Conservation (phyloP, 2,329 filamentous ascomycete species). For the Fusarium keratoplasticum region DNA sequence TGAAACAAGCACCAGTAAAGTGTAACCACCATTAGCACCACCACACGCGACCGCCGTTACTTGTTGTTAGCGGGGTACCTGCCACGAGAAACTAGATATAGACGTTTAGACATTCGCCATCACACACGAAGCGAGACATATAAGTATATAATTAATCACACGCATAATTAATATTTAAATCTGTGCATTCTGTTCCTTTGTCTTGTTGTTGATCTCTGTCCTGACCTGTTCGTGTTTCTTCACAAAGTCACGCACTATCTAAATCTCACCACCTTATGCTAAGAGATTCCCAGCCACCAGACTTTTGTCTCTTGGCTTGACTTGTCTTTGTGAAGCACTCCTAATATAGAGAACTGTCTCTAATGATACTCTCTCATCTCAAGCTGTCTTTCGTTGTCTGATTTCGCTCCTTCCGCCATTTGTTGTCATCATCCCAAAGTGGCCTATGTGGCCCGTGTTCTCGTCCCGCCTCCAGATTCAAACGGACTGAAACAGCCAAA, state of each 20-base stretch:
- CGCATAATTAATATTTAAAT: background rate
- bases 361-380: background rate
- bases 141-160: slow-evolving; percentile 25
- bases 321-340: background rate
- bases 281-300: slow-evolving; percentile 40
- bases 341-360: background rate
- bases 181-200: background rate
- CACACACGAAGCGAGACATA: background rate
- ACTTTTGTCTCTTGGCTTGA: slow-evolving; percentile 18
- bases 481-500: background rate
- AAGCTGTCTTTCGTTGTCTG: background rate
- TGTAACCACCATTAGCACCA: too few relatives aligned
- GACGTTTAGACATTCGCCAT: background rate
- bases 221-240: background rate
- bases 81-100: background rate
- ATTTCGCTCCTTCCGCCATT: background rate
- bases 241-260: slow-evolving; percentile 39
- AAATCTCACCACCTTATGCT: slow-evolving; percentile 34
- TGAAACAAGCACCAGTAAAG: slow-evolving; percentile 33
- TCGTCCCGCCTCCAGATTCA: background rate
- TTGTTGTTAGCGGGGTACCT: slow-evolving; percentile 45
- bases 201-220: background rate
- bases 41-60: slow-evolving; percentile 36
- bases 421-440: background rate
- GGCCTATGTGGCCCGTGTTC: background rate